A percentile compares a stretch with the other conserved stretches of the same genome.
Conservation (phyloP, 352 stramenopile genomes). For the Phytophthora ramorum region DNA sequence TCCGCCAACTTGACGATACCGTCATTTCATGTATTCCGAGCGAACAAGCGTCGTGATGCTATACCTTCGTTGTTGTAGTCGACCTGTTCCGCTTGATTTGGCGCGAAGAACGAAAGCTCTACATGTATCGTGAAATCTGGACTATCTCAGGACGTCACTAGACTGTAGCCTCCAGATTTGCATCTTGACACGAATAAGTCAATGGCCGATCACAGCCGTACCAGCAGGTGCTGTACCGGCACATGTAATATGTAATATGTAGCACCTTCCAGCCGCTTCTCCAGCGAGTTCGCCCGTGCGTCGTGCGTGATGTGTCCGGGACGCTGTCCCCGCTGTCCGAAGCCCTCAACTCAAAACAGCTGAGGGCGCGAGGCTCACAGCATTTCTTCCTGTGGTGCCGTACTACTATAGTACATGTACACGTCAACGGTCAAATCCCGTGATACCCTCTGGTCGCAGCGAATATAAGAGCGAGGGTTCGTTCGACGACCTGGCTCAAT, state of each 20-base stretch:
- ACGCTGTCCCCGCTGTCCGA: neutral
- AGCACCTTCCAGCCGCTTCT: neutral
- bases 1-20: too few species aligned
- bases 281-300: neutral
- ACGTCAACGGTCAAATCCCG: neutral
- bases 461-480: neutral
- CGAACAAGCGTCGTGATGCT: too few species aligned
- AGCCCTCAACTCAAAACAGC: neutral
- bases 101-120: neutral
- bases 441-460: neutral
- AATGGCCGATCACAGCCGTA: neutral
- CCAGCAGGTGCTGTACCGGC: neutral
- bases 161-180: neutral
- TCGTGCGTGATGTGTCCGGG: neutral
- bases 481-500: neutral
- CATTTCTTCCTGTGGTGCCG: neutral
- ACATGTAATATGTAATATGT: too few species aligned
- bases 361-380: neutral
- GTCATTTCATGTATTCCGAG: too few species aligned
- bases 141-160: neutral
- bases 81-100: neutral
- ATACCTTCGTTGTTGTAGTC: neutral
- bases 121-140: too few species aligned
- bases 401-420: neutral
- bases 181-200: neutral